Conservation (phyloP, 129 eudicot genomes). For the Erigeron canadensis region DNA sequence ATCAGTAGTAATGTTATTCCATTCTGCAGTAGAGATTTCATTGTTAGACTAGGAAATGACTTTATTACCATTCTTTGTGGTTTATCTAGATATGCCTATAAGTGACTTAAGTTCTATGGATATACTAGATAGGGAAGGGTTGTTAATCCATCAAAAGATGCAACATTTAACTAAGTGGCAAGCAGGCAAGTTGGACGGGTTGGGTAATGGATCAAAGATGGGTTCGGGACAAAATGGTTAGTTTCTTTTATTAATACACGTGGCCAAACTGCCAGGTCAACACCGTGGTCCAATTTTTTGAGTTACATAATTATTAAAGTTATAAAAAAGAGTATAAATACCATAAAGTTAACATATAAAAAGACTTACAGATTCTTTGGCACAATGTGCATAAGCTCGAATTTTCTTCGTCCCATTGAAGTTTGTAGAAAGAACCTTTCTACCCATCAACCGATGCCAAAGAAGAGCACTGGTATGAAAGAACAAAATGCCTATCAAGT, state of each 20-base stretch:
- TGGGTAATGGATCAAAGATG: neutral
- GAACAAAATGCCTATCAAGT: slow-evolving; percentile 14
- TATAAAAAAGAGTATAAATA: neutral
- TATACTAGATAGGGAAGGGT: neutral
- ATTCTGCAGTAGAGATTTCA: slow-evolving; percentile 46
- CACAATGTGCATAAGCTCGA: slow-evolving; percentile 89
- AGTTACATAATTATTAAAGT: neutral
- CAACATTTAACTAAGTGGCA: neutral
- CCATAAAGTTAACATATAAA: neutral
- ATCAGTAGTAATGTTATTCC: slow-evolving; percentile 66
- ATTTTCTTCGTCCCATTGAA: slow-evolving; percentile 61
- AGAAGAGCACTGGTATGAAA: slow-evolving; percentile 74
- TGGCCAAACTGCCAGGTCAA: neutral
- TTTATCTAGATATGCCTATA: neutral
- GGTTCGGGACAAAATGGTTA: neutral
- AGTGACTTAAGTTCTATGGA: neutral
- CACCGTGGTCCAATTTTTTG: neutral
- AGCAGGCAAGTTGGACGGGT: neutral
- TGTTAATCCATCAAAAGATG: neutral
- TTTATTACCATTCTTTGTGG: neutral
- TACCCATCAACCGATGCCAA: slow-evolving; percentile 94
- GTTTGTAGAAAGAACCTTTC: slow-evolving; percentile 62
- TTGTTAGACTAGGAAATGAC: slow-evolving; percentile 14
- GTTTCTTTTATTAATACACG: neutral
- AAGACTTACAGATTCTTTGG: slow-evolving; percentile 76